Evolutionary conservation across 345 rosid species (phyloP), one percentile per base, ranked within the genome.

Genomic region (Populus davidiana): DNA sequence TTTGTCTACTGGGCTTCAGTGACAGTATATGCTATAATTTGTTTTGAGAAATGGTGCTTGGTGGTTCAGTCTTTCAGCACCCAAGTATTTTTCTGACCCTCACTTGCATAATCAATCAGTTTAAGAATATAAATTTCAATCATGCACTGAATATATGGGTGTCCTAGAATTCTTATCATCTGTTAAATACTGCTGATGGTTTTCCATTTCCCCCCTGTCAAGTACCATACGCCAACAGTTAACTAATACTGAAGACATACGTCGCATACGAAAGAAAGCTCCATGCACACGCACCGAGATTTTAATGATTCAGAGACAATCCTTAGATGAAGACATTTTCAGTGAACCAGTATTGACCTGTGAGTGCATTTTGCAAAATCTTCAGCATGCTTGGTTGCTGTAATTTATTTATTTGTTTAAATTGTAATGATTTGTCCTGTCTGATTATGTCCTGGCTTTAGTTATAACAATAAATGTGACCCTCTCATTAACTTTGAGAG

Each of bases 211-310:
- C 41, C 72, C 64, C 73, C 70, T 86, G 35, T 88, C 31, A 82
- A 96, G 99, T 83, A 80, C 88, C 27, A 96, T 96, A 82, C 97
- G 98, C 36, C 91, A 88, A 79, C 99, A 96, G 65, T 80, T 96
- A 87, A 92, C 87, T 63, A 90, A 83, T 82, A 91, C 98, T 68
- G 98, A 94, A 81, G 94, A 89, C 81, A 88, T 94, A 83, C 98
- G 97, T 35, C 98, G 99, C 73, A 80, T 89, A 66, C 92, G 99
- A 23, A 96, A 93, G 87, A 96, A 96, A 81, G 99, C 99, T n/a
- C 99, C 99, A 71, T 96, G 99, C 86, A 96, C 98, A 72, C 76
- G 85, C 74, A 72, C 91, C 69, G 99, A 96, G 86, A 92, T 94
- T 83, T 73, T 90, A 80, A 89, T 87, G 91, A 90, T 96, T 81